Evolutionary conservation across 805 yeast species (phyloP), one percentile per base, ranked within the genome.

Genomic region (Schizosaccharomyces osmophilus): DNA sequence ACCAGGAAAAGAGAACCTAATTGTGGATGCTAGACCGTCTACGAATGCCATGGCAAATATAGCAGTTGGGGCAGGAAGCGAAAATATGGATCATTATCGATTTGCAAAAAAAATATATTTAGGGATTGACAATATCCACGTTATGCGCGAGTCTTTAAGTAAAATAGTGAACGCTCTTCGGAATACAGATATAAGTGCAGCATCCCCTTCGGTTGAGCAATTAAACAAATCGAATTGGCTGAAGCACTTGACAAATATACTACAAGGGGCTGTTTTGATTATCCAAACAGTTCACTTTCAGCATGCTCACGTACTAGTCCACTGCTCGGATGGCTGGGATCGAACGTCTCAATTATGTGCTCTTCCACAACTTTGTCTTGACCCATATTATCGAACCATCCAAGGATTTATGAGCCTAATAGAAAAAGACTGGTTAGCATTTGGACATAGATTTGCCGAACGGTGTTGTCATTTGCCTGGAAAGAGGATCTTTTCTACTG

Each of bases 291-390:
- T 93, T 26, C 85, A 86, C 61, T 79, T 83, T 66, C 87, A 87
- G 70, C 81, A 82, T 64, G 84, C 93, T 22, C 94, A 90, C 69
- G 77, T 90, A 3, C 69, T 93, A 9, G 78, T 93, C 5, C 98
- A 93, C 73, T 93, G 98, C 70, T 87, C 97, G 0, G 98, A 93
- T 73, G 98, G 98, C 0, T 93, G 98, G 98, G 98, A 93, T 69
- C 75, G 98, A 63, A 93, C 98, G 0, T 81, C 97, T 0, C 97
- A 93, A 69, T 79, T 89, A 1, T 78, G 88, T 5, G 83, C 95
- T 1, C 73, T 93, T 64, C 80, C 89, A 29, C 90, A 90, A 71
- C 72, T 93, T 4, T 86, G 95, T 68, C 74, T 89, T 8, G 97
- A 93, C 70, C 97, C 97, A 0, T 87, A 80, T 69, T 93, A 78